A percentile compares a stretch with the other conserved stretches of the same genome.
These are phyloP conservation scores for Ceratobasidium papillatum DNA, from an alignment of 1,284 basidiomycete genomes.

Conservation along the genomic window DNA sequence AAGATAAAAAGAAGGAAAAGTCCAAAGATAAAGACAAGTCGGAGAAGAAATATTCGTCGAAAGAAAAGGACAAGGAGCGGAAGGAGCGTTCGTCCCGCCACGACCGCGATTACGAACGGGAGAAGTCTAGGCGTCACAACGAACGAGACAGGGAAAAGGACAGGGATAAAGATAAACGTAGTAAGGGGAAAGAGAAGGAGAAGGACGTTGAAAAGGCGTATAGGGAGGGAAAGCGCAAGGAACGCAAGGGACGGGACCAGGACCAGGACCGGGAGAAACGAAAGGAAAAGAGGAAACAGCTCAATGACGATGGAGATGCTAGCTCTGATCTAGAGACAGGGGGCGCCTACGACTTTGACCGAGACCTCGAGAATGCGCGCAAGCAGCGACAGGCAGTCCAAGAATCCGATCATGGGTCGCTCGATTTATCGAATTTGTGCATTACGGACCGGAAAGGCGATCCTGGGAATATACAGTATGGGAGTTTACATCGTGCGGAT, in stretches of 20 bases:
- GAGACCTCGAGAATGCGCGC: constrained; percentile 46
- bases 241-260: constrained; percentile 12
- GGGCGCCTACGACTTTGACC: constrained; percentile 39
- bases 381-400: constrained; percentile 44
- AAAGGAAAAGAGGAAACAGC: constrained; percentile 23
- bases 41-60: constrained; percentile 5
- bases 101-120: constrained; percentile 4
- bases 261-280: constrained; percentile 40
- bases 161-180: constrained; percentile 39
- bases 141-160: constrained; percentile 13
- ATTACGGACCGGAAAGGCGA: constrained; percentile 78
- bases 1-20: constrained; percentile 21
- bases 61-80: constrained; percentile 29
- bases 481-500: constrained; percentile 68
- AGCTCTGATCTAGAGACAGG: constrained; percentile 36
- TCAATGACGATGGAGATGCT: constrained; percentile 34
- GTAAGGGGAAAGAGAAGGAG: not conserved
- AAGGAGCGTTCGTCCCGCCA: constrained; percentile 7
- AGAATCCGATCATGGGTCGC: constrained; percentile 12
- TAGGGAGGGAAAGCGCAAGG: constrained; percentile 37
- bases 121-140: not conserved
- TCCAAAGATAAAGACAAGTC: constrained; percentile 13
- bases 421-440: constrained; percentile 54
- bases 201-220: constrained; percentile 42
- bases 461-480: constrained; percentile 71